phyloP scores from a whole-genome alignment of 306 rosid genomes.

The Begonia fuchsioides region DNA sequence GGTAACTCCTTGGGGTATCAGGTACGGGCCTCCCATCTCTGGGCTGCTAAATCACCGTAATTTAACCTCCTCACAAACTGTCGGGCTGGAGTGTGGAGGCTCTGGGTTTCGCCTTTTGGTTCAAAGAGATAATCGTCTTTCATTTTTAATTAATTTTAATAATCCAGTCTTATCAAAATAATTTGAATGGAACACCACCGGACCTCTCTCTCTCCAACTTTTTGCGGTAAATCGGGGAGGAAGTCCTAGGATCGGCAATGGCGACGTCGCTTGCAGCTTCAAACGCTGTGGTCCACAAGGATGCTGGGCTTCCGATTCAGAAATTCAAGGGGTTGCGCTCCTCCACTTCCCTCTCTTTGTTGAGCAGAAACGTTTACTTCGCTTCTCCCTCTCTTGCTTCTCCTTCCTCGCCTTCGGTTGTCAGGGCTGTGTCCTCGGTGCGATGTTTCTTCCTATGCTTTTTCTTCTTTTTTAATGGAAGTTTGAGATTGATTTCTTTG shows the following conservation, averaged over 20 bases:
- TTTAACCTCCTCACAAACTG: no score
- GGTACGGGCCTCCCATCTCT: no score
- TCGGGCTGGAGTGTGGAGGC: no score
- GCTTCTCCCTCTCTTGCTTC: constrained; percentile 28
- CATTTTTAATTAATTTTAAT: no score
- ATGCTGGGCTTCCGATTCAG: constrained; percentile 47
- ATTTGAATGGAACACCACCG: no score
- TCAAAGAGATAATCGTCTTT: no score
- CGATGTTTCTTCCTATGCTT: background rate
- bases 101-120: no score
- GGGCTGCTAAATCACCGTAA: no score
- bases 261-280: constrained; percentile 57
- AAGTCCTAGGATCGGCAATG: constrained; percentile 14
- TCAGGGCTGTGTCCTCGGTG: constrained; percentile 72
- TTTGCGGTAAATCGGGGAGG: constrained; percentile 1
- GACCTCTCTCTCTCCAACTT: constrained; percentile 4
- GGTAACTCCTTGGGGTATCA: no score
- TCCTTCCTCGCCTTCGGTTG: constrained; percentile 26
- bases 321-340: constrained; percentile 44
- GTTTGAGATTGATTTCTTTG: no score
- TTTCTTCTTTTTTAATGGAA: background rate
- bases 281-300: constrained; percentile 28
- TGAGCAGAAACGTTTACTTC: constrained; percentile 13
- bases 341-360: constrained; percentile 30
- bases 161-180: no score